Evolutionary conservation across 225 moss, liverwort and hornwort species (phyloP), one percentile per base, ranked within the genome.

Genomic region (Pseudisothecium myosuroides): DNA sequence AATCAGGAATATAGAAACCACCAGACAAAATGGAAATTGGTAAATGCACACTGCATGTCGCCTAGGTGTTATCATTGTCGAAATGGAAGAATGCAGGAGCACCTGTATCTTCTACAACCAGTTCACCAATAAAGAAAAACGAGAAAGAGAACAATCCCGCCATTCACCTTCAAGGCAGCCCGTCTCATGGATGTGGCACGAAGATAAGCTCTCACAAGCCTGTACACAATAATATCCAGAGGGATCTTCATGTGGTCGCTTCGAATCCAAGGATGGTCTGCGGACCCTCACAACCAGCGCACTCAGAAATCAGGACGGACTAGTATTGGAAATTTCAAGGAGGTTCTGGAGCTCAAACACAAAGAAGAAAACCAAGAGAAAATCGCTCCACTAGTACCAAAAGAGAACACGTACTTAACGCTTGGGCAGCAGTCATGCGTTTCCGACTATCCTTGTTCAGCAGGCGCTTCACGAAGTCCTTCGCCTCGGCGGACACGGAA

Each of bases 381-480:
- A 72, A 89, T 13, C 77, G 49, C 59, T n/a, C n/a, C 28, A 56
- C 14, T 5, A 20, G 2, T 19, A 61, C 41, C 3, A 37, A 61
- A 52, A 85, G n/a, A 72, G 63, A 60, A 66, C 55, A 83, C 93
- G 56, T 96, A 98, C 98, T 98, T 85, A 98, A 88, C 65, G 98
- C 98, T 91, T 98, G 98, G 41, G 98, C 98, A 83, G 98, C 98
- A 92, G 98, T 98, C 98, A 98, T 98, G 87, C 98, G 95, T 91
- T 97, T 95, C 8, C 98, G 93, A 72, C 95, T 92, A 76, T 98
- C 98, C 92, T 98, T 98, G 87, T 98, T 98, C 32, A 98, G 91
- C 65, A 98, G 90, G 7, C 98, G 95, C 91, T 95, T 98, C 22
- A 98, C 98, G 52, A 98, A 98, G 91, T 98, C 98, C 92, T 97